Percentiles rank a stretch among this genome's conserved stretches.
Conservation (phyloP, 2,329 filamentous ascomycete genomes). For the Alternaria sp. region DNA sequence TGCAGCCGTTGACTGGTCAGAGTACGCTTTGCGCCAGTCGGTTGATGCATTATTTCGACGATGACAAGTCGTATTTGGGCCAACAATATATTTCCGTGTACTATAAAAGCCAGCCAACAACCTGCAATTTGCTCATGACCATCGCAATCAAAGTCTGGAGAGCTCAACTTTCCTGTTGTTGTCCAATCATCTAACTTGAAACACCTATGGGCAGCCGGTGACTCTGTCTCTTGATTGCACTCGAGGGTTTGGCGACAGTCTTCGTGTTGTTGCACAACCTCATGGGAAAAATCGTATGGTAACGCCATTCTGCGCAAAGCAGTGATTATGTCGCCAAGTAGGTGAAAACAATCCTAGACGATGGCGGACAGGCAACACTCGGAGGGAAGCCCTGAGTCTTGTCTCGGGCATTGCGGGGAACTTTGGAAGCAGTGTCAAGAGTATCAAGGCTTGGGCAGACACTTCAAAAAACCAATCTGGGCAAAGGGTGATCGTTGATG, state of each 20-base stretch:
- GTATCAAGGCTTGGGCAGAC: background rate
- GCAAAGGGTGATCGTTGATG: background rate
- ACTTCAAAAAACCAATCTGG: background rate
- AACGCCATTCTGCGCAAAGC: background rate
- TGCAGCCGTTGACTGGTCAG: background rate
- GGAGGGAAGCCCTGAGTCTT: background rate
- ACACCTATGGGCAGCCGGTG: background rate
- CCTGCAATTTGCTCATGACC: background rate
- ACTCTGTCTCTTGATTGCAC: background rate
- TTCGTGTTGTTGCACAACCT: background rate
- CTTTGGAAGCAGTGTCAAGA: background rate
- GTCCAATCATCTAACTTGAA: background rate
- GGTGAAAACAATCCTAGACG: background rate
- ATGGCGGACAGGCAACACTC: background rate
- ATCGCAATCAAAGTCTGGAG: background rate
- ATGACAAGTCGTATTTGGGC: background rate
- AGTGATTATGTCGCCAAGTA: background rate
- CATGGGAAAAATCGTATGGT: background rate
- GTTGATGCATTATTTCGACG: background rate
- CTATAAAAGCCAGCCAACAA: background rate
- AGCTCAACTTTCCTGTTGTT: background rate
- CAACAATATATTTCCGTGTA: background rate
- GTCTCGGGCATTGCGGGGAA: background rate
- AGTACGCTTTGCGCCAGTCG: background rate
- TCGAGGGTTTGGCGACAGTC: background rate